Base-by-base conservation (phyloP, 805 yeast species). In the Wickerhamomyces queroliae region DNA sequence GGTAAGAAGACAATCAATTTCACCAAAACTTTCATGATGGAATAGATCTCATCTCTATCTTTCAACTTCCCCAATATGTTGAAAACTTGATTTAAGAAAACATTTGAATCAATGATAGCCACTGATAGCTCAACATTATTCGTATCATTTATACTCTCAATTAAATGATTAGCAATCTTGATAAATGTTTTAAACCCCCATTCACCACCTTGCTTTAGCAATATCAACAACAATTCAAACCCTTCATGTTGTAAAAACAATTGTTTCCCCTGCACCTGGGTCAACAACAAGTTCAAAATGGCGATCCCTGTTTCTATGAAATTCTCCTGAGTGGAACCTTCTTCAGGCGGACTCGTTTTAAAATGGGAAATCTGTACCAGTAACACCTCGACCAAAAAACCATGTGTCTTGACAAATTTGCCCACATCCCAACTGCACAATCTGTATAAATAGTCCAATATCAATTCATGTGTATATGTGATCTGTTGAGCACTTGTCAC, bases 1-100 rank as follows among this genome's bases (percentile, higher is more conserved):
- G 57, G 53, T 17, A 52, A 33, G 12, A 47, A 35, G 4, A 44
- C 40, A 26, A 50, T 25, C n/a, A 50, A 33, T 36, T 39, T 44
- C 2, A 21, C 38, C 7, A 52, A 17, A 5, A 45, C 9, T 19
- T 39, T 44, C 9, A 50, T 18, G n/a, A 40, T 27, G 27, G 31
- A 17, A 15, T 30, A 20, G 3, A 44, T 23, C 2, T 28, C 31
- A 34, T 37, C 39, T 16, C 40, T 36, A 15, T 43, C 43, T 12
- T 41, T 33, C 5, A 17, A 5, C 1, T 39, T 39, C 3, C 27
- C 30, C 11, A 47, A 35, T 20, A 20, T 23, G 22, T 40, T 46
- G 37, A 52, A 49, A 7, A 42, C 30, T 6, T 35, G 25, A 33
- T 49, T 49, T 16, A 52, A 30, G 32, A 47, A 49, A 7, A 23